These are phyloP conservation scores for Parathielavia appendiculata DNA, from an alignment of 495 filamentous ascomycete genomes.

Conservation along the genomic window DNA sequence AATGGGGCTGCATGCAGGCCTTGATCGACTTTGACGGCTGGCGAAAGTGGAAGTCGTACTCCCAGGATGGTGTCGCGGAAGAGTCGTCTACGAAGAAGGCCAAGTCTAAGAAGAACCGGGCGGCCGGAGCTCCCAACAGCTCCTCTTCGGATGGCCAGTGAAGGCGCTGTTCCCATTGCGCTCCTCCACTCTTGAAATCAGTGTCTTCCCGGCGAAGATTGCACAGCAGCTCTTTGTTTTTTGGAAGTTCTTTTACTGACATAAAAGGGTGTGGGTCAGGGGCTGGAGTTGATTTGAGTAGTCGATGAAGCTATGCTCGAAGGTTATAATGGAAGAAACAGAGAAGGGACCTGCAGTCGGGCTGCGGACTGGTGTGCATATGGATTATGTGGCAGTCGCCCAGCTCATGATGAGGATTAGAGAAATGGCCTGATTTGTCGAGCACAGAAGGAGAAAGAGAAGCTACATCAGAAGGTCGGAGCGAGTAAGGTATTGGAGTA, in stretches of 20 bases:
- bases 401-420: no score
- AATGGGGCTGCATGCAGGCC: constrained; percentile 99
- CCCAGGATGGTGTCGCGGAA: constrained; percentile 35
- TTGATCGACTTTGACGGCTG: constrained; percentile 98
- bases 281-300: no score
- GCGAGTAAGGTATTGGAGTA: no score
- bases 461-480: no score
- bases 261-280: neutral
- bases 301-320: no score
- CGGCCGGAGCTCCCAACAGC: neutral
- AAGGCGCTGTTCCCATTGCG: neutral
- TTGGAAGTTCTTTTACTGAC: neutral
- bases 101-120: constrained; percentile 39
- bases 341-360: no score
- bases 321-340: no score
- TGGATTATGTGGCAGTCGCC: no score
- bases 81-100: constrained; percentile 29
- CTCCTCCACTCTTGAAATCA: neutral
- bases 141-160: constrained; percentile 6
- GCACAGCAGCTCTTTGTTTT: neutral
- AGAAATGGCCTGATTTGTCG: no score
- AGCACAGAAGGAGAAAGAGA: no score
- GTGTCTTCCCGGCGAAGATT: neutral
- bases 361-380: no score
- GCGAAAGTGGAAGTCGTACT: constrained; percentile 91